Evolutionary conservation across 768 basidiomycete genomes (phyloP).

Genomic region (Trametes elegans): DNA sequence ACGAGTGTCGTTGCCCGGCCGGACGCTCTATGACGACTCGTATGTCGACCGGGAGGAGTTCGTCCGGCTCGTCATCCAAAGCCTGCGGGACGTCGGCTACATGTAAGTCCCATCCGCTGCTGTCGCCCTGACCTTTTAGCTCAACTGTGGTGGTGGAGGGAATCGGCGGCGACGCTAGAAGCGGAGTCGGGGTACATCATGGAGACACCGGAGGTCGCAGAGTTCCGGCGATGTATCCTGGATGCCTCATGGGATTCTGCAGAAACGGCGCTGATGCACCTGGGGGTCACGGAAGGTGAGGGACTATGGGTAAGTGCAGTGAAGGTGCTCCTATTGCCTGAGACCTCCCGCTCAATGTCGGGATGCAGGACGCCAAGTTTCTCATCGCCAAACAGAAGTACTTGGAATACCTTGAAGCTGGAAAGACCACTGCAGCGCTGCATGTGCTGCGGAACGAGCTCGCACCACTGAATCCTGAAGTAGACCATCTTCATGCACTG

Average conservation of each 20-base stretch:
- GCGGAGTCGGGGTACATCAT: slow-evolving; percentile 90
- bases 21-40: slow-evolving; percentile 75
- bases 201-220: slow-evolving; percentile 72
- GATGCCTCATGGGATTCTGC: slow-evolving; percentile 81
- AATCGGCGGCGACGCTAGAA: slow-evolving; percentile 86
- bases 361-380: slow-evolving; percentile 70
- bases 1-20: slow-evolving; percentile 67
- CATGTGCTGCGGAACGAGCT: slow-evolving; percentile 86
- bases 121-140: slow-evolving; percentile 12
- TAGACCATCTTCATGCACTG: slow-evolving; percentile 80
- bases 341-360: background rate
- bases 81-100: slow-evolving; percentile 82
- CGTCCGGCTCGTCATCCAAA: slow-evolving; percentile 85
- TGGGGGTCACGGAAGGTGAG: slow-evolving; percentile 70
- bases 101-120: slow-evolving; percentile 33
- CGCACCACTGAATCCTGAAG: slow-evolving; percentile 75
- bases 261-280: slow-evolving; percentile 59
- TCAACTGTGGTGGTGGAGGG: slow-evolving; percentile 44
- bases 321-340: background rate
- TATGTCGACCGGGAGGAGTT: slow-evolving; percentile 87
- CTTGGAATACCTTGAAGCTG: slow-evolving; percentile 83
- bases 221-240: slow-evolving; percentile 78
- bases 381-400: slow-evolving; percentile 95
- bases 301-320: slow-evolving; percentile 57
- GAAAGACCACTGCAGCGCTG: slow-evolving; percentile 77